Percentiles rank a stretch among this genome's conserved stretches.
Conservation (phyloP, 2,329 filamentous ascomycete species). For the Aspergillus pseudotamarii region DNA sequence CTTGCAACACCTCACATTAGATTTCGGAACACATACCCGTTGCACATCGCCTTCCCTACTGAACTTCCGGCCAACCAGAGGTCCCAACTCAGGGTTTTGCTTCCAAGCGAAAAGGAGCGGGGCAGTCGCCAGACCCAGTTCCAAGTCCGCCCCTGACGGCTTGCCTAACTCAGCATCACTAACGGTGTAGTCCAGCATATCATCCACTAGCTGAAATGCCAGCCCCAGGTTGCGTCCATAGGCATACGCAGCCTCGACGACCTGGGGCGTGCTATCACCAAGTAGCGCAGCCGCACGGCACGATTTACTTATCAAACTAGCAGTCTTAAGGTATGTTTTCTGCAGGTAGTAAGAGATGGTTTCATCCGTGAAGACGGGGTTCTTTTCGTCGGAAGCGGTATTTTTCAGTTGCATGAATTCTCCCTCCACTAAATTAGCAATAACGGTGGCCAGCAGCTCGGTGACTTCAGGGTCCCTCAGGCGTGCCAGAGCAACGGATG, state of each 20-base stretch:
- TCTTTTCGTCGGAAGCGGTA: constrained; percentile 82
- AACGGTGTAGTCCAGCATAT: constrained; percentile 95
- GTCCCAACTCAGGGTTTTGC: constrained; percentile 78
- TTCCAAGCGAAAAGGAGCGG: constrained; percentile 96
- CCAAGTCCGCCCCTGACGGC: constrained; percentile 89
- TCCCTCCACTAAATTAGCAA: constrained; percentile 95
- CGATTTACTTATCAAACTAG: constrained; percentile 92
- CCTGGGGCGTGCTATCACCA: constrained; percentile 72
- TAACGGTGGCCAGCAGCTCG: constrained; percentile 91
- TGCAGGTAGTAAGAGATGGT: constrained; percentile 91
- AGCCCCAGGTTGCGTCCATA: constrained; percentile 94
- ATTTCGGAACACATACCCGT: constrained; percentile 61
- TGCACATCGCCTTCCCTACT: constrained; percentile 78
- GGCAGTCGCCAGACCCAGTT: constrained; percentile 90
- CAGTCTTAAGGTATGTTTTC: constrained; percentile 98
- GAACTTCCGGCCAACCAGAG: constrained; percentile 91
- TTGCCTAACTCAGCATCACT: constrained; percentile 86
- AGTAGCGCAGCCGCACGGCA: constrained; percentile 88
- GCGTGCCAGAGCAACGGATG: constrained; percentile 88
- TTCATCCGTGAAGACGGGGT: constrained; percentile 84
- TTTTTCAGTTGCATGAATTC: constrained; percentile 99
- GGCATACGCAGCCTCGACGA: constrained; percentile 86
- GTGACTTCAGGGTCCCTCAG: constrained; percentile 91
- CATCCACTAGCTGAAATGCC: constrained; percentile 96
- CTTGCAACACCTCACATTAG: not conserved